Base-by-base conservation (phyloP, 306 rosid genomes). In the Phaseolus lunatus region DNA sequence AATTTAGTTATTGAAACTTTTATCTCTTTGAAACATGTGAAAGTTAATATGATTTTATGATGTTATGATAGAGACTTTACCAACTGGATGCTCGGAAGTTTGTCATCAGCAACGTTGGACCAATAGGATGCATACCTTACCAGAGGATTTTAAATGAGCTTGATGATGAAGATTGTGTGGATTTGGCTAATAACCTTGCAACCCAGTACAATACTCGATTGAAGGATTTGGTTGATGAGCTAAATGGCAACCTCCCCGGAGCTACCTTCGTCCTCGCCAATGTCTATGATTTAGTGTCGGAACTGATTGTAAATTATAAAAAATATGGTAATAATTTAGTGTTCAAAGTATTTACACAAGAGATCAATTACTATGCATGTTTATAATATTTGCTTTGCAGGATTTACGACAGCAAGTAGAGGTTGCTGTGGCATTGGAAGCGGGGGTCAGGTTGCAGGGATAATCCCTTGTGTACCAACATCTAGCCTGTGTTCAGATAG, bases 61-160 rank as follows among this genome's bases (percentile, higher is more conserved):
- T 43, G 12, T 43, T 12, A 24, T 54, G 62, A 10, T 86, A 90
- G 97, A 86, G 92, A 70, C 80, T 92, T 15, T 92, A 89, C 77
- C 65, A 72, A 63, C 47, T 92, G 81, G 97, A 90, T 86, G 97
- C 82, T 47, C 71, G 96, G 48, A 92, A 86, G 62, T 90, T 92
- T 78, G 89, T 92, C 27, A 68, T 92, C 23, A 87, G 84, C 48
- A 92, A 89, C 52, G 92, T 92, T 35, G 97, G 94, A 0, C 97
- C 97, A 15, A 76, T 92, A 58, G 97, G 97, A 0, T 92, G 97
- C 91, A 92, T 89, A 76, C 96, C 97, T 9, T 92, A 92, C 77
- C 96, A 90, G 29, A 90, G 73, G 87, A 87, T 90, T 11, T 85
- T 92, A 74, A 92, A 92, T 79, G 92, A 84, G 80, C 49, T 92